Evolutionary conservation across 2,329 filamentous ascomycete species (phyloP).

Genomic region (Aspergillus neoniger): DNA sequence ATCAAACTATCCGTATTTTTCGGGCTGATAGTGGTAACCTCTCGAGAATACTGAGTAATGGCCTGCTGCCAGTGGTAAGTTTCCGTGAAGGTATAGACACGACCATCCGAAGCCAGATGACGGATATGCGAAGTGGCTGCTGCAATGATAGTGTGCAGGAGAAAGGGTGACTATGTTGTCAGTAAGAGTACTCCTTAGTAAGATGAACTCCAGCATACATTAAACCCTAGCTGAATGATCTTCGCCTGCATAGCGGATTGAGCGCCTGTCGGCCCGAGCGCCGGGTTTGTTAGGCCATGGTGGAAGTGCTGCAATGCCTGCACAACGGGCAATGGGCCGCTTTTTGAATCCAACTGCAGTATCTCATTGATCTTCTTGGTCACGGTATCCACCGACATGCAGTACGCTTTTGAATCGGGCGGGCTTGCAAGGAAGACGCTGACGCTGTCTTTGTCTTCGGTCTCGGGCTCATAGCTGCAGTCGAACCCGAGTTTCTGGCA

Average conservation of each 20-base stretch:
- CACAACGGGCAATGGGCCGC: constrained; percentile 9
- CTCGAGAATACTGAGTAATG: constrained; percentile 37
- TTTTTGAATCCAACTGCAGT: constrained; percentile 18
- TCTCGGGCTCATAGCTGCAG: constrained; percentile 30
- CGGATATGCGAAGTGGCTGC: constrained; percentile 35
- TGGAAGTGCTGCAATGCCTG: constrained; percentile 36
- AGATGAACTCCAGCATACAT: constrained; percentile 22
- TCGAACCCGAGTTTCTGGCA: constrained; percentile 34
- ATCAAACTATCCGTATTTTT: constrained; percentile 43
- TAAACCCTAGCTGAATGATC: constrained; percentile 34
- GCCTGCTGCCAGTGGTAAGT: constrained; percentile 43
- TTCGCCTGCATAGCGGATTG: constrained; percentile 25
- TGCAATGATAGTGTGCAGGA: constrained; percentile 42
- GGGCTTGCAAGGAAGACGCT: constrained; percentile 12
- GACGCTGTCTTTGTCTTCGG: not conserved
- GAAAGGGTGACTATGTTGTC: constrained; percentile 33
- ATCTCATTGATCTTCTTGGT: constrained; percentile 28
- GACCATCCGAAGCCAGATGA: constrained; percentile 28
- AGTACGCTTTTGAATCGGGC: constrained; percentile 22
- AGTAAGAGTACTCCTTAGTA: no score
- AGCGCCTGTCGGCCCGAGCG: constrained; percentile 15
- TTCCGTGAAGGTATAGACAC: constrained; percentile 31
- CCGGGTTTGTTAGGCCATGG: constrained; percentile 20
- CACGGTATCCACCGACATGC: constrained; percentile 24
- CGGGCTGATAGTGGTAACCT: constrained; percentile 28